phyloP scores from a whole-genome alignment of 495 filamentous ascomycete species.

The Mycothermus thermophilus region DNA sequence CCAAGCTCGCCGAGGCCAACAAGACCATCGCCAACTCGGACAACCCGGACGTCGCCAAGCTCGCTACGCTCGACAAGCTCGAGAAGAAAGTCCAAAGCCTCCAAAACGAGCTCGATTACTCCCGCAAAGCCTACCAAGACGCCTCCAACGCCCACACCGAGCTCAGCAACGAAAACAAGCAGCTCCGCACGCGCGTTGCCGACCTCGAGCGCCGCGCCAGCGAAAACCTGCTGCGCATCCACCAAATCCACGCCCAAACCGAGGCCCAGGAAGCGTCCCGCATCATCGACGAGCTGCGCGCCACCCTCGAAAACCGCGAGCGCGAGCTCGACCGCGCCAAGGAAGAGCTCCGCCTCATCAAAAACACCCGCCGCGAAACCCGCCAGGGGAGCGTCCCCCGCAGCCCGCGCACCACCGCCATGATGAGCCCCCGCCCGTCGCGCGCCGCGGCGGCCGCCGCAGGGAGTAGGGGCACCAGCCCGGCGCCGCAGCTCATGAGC shows the following conservation, averaged over 20 bases:
- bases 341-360: constrained; percentile 25
- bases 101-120: constrained; percentile 42
- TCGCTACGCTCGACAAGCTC: constrained; percentile 27
- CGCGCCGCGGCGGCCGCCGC: constrained; percentile 10
- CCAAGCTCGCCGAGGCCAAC: constrained; percentile 36
- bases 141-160: constrained; percentile 43
- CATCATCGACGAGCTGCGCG: constrained; percentile 40
- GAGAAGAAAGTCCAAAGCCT: constrained; percentile 32
- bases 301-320: constrained; percentile 44
- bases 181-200: constrained; percentile 34
- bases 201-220: constrained; percentile 36
- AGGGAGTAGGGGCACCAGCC: constrained; percentile 33
- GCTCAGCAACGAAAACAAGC: constrained; percentile 34
- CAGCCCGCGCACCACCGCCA: constrained; percentile 27
- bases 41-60: constrained; percentile 35
- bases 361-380: constrained; percentile 38
- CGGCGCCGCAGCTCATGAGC: constrained; percentile 17
- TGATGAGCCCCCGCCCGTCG: constrained; percentile 26
- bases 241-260: constrained; percentile 35
- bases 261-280: constrained; percentile 15
- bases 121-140: constrained; percentile 47
- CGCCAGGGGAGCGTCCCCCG: constrained; percentile 35
- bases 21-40: constrained; percentile 32
- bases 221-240: constrained; percentile 37
- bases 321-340: constrained; percentile 35